Percentiles rank a stretch among this genome's conserved stretches.
These are phyloP conservation scores for Boletus pseudopeckii DNA, from an alignment of 768 basidiomycete genomes.

Conservation along the genomic window DNA sequence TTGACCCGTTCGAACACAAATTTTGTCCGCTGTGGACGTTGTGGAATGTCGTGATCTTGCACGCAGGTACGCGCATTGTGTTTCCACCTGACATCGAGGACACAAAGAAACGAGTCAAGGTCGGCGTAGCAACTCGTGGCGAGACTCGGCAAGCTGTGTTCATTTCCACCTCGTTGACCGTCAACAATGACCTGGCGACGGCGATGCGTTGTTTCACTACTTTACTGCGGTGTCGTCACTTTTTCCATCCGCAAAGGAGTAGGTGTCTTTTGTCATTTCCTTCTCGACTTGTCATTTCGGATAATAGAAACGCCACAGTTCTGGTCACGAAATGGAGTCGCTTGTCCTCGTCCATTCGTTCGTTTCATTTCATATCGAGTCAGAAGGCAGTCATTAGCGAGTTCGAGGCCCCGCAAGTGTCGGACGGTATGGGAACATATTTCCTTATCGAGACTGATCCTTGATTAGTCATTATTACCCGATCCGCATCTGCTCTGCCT, in stretches of 20 bases:
- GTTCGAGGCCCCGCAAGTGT: background rate
- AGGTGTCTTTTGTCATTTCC: slow-evolving; percentile 1
- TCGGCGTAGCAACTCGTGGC: background rate
- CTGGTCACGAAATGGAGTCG: background rate
- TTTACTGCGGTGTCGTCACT: slow-evolving; percentile 18
- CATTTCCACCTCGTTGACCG: background rate
- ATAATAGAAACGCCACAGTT: slow-evolving; percentile 14
- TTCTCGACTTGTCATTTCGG: slow-evolving; percentile 10
- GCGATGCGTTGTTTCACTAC: too few species aligned
- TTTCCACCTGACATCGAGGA: slow-evolving; percentile 11
- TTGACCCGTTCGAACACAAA: background rate
- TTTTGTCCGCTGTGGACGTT: too few species aligned
- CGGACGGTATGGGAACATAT: slow-evolving; percentile 7
- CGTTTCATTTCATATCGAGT: slow-evolving; percentile 5
- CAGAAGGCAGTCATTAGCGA: slow-evolving; percentile 2
- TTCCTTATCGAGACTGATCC: background rate
- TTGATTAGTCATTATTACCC: slow-evolving; percentile 27
- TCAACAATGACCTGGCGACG: background rate
- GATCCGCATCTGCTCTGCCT: slow-evolving; percentile 24
- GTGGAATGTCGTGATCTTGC: too few species aligned
- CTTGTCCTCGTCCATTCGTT: background rate
- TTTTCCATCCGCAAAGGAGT: background rate
- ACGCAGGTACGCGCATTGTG: background rate
- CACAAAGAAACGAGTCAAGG: slow-evolving; percentile 1
- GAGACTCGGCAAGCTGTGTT: background rate